A percentile compares a stretch with the other conserved stretches of the same genome.
Evolutionary conservation across 1,284 basidiomycete species (phyloP).

Genomic region (Malassezia vespertilionis): DNA sequence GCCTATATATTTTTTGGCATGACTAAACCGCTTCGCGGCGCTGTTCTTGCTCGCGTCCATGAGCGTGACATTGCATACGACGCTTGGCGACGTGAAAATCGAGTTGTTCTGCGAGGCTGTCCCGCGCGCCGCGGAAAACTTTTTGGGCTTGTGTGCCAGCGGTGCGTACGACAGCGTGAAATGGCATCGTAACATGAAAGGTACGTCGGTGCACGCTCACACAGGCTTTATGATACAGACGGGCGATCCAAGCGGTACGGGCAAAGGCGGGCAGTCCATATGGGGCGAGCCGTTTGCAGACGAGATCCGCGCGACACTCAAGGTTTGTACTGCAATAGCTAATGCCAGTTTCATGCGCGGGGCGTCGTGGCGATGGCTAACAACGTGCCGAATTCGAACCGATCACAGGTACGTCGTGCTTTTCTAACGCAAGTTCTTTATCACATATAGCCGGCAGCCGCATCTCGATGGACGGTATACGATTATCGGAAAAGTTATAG

Average conservation of each 20-base stretch:
- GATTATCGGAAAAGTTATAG: conserved; percentile 42
- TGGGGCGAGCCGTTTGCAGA: conserved; percentile 96
- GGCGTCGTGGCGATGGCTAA: conserved; percentile 47
- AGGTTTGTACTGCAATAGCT: conserved; percentile 5
- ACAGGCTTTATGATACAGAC: conserved; percentile 73
- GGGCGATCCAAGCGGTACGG: conserved; percentile 91
- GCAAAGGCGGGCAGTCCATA: conserved; percentile 76
- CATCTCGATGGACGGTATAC: conserved; percentile 44
- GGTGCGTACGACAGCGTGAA: conserved; percentile 74
- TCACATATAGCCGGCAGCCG: conserved; percentile 38
- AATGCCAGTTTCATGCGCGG: conserved; percentile 28
- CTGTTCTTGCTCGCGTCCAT: conserved; percentile 39
- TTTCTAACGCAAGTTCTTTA: conserved; percentile 32
- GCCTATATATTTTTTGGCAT: neutral
- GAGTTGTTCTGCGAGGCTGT: conserved; percentile 94
- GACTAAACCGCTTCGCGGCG: neutral
- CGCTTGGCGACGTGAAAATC: conserved; percentile 90
- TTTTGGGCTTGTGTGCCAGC: conserved; percentile 81
- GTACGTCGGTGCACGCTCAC: conserved; percentile 63
- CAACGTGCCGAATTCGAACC: conserved; percentile 40
- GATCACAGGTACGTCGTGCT: conserved; percentile 18
- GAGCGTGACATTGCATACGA: conserved; percentile 92
- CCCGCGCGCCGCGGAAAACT: conserved; percentile 92
- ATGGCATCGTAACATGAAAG: conserved; percentile 59
- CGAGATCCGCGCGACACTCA: conserved; percentile 57